Evolutionary conservation across 768 basidiomycete genomes (phyloP).

Genomic region (Lactarius deliciosus): DNA sequence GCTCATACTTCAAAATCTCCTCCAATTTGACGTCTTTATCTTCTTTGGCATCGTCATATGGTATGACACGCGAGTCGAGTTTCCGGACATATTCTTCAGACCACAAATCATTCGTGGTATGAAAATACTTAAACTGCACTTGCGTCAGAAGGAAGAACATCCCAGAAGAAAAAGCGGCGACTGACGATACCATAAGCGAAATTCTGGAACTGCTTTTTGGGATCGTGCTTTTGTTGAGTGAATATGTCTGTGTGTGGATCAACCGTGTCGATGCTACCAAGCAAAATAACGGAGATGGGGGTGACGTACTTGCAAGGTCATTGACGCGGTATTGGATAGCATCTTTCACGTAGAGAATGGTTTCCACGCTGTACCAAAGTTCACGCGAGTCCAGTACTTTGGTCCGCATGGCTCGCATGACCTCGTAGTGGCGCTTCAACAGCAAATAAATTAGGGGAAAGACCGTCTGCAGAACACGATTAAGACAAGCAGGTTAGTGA

Average conservation of each 20-base stretch:
- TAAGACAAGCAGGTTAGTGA: not conserved
- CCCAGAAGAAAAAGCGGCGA: not conserved
- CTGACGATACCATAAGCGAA: conserved; percentile 31
- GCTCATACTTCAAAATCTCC: conserved; percentile 6
- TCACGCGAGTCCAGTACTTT: conserved; percentile 15
- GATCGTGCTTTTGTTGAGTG: conserved; percentile 28
- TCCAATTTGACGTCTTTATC: conserved; percentile 16
- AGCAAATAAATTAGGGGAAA: conserved; percentile 28
- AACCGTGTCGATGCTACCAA: not conserved
- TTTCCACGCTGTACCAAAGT: not conserved
- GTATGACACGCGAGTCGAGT: not conserved
- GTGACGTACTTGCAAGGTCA: conserved; percentile 12
- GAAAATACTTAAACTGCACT: conserved; percentile 17
- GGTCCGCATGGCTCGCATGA: conserved; percentile 22
- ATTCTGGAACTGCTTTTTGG: conserved; percentile 28
- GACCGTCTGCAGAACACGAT: conserved; percentile 10
- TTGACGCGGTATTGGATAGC: conserved; percentile 14
- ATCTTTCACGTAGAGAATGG: not conserved
- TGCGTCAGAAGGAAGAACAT: not conserved
- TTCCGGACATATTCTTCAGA: conserved; percentile 2
- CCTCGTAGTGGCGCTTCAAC: conserved; percentile 29
- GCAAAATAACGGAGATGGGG: too few species aligned
- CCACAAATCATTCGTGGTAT: conserved; percentile 2
- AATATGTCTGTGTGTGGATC: conserved; percentile 25
- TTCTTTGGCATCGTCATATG: conserved; percentile 15